Conservation (phyloP, 1,284 basidiomycete species). For the Cutaneotrichosporon sp. region DNA sequence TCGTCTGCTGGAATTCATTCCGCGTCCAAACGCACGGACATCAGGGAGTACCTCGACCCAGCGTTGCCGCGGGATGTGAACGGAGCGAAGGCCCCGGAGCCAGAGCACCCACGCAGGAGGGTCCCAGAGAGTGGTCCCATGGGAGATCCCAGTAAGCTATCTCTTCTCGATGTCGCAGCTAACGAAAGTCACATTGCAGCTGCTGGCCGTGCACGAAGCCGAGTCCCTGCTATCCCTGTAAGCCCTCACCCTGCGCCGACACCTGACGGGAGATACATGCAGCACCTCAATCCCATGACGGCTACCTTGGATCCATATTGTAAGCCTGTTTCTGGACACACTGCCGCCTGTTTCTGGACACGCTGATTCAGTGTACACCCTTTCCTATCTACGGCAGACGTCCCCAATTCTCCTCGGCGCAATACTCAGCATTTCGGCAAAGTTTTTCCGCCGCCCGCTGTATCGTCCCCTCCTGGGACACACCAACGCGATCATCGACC, state of each 20-base stretch:
- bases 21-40: background rate
- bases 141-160: constrained; percentile 11
- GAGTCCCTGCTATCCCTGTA: constrained; percentile 5
- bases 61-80: background rate
- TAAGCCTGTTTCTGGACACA: too few relatives aligned
- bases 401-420: constrained; percentile 14
- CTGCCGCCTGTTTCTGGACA: too few relatives aligned
- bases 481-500: constrained; percentile 9
- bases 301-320: constrained; percentile 20
- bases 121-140: background rate
- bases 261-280: constrained; percentile 7
- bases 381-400: constrained; percentile 5
- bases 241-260: background rate
- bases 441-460: constrained; percentile 15
- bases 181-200: constrained; percentile 10
- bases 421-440: constrained; percentile 9
- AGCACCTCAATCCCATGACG: constrained; percentile 18
- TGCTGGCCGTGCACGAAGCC: constrained; percentile 13
- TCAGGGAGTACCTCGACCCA: background rate
- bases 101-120: background rate
- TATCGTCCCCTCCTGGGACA: constrained; percentile 9
- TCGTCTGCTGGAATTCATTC: background rate
- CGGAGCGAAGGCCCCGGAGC: background rate
- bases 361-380: constrained; percentile 10
- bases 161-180: too few relatives aligned